Percentiles rank a stretch among this genome's conserved stretches.
phyloP scores from a whole-genome alignment of 164 flowering plant genomes.

The Nymphaea thermarum region DNA sequence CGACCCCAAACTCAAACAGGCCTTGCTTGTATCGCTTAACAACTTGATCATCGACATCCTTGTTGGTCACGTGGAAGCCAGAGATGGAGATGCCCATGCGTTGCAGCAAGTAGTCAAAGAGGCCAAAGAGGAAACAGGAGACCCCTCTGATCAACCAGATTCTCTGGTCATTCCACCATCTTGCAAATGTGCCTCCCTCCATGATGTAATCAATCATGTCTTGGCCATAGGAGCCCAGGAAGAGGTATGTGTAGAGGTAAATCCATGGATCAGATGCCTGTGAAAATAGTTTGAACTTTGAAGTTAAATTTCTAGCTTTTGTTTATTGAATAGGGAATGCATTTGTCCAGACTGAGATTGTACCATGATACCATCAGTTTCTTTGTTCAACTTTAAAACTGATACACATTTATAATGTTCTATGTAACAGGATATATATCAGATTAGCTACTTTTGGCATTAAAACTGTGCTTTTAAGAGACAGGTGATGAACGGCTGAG shows the following conservation, averaged over 20 bases:
- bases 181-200: slow-evolving; percentile 18
- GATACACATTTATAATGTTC: no score
- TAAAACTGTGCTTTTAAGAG: no score
- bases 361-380: no score
- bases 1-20: slow-evolving; percentile 51
- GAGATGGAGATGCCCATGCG: slow-evolving; percentile 23
- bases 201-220: slow-evolving; percentile 34
- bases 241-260: slow-evolving; percentile 37
- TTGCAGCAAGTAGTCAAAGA: slow-evolving; percentile 25
- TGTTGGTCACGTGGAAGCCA: slow-evolving; percentile 58
- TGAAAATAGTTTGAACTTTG: no score
- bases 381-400: no score
- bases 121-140: slow-evolving; percentile 32
- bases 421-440: no score
- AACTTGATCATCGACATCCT: slow-evolving; percentile 37
- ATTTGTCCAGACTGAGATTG: no score
- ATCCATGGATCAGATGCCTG: slow-evolving; percentile 50
- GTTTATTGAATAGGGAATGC: no score
- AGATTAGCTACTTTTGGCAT: no score
- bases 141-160: slow-evolving; percentile 65
- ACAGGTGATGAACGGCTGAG: no score
- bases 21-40: slow-evolving; percentile 45
- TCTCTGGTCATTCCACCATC: slow-evolving; percentile 78
- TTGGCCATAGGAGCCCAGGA: slow-evolving; percentile 46
- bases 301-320: neutral